Base-by-base conservation (phyloP, 805 yeast genomes). In the Limtongia smithiae region DNA sequence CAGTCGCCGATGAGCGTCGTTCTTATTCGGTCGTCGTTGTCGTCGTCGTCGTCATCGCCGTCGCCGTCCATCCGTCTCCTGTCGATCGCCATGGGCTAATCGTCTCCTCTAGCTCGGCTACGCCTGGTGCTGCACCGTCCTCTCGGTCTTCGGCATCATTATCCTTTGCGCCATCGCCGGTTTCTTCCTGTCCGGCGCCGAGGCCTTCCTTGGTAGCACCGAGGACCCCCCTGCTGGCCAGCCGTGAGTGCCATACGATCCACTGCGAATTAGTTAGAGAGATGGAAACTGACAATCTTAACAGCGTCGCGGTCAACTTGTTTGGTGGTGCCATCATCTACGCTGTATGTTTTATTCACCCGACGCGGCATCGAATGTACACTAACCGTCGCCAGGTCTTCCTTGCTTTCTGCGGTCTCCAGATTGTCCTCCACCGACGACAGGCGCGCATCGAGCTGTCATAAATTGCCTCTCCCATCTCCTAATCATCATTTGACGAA, bases 101-200 rank as follows among this genome's bases (percentile, higher is more conserved):
- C 32, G 27, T 15, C 34, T 15, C 35, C 5, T 50, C 20, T 37
- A 52, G 57, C 57, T 52, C 54, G 57, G 57, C 33, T 52, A 52
- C 54, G 97, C 98, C 21, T 91, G 95, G 86, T 88, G 86, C 68
- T 91, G 98, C 67, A 91, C 97, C 38, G 77, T 91, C 36, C 74
- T 93, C 38, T 89, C 97, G 42, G 89, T 93, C 14, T 91, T 91
- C 67, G 98, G 94, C 50, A 81, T 91, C 30, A 83, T 88, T 39
- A 93, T 91, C 49, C 77, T 91, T 41, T 77, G 94, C 9, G 85
- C 86, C 48, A 79, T 91, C 60, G 98, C 94, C 17, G 79, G 80
- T 59, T 75, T 91, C 56, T 91, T 93, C 73, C 74, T 83, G 60
- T 72, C 72, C 31, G 85, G 81, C 58, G 94, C 87, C 66, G 97